A percentile compares a stretch with the other conserved stretches of the same genome.
Conservation (phyloP, 2,329 filamentous ascomycete genomes). For the Claviceps monticola region DNA sequence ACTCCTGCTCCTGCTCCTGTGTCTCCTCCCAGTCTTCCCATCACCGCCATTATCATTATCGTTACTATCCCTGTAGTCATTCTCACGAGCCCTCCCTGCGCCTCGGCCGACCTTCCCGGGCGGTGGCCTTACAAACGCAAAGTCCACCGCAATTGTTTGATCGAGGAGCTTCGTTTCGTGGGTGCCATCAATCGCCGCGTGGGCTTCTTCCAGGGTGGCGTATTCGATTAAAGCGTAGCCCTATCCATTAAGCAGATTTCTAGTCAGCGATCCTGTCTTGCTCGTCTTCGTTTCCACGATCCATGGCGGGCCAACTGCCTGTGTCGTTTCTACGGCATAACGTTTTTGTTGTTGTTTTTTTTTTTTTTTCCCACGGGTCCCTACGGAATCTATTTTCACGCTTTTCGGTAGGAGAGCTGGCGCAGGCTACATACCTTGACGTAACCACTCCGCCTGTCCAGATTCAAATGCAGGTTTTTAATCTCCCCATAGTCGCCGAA, state of each 20-base stretch:
- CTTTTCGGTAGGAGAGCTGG: no score
- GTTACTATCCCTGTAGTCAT: constrained; percentile 4
- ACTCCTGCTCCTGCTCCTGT: constrained; percentile 35
- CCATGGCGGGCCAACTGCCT: no score
- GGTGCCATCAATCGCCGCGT: constrained; percentile 70
- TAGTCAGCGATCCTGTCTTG: neutral
- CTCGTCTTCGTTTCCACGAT: no score
- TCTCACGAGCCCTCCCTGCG: constrained; percentile 20
- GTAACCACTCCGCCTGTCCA: constrained; percentile 71
- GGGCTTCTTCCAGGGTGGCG: constrained; percentile 62
- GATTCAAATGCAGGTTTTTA: constrained; percentile 73
- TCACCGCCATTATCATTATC: constrained; percentile 8
- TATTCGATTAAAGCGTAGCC: constrained; percentile 81
- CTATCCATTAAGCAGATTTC: constrained; percentile 25
- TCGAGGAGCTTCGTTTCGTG: constrained; percentile 66
- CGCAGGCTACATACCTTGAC: constrained; percentile 49
- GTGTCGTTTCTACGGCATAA: no score
- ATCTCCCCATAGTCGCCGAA: constrained; percentile 79
- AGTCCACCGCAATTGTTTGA: constrained; percentile 69
- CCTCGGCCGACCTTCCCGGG: constrained; percentile 34
- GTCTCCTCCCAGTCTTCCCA: constrained; percentile 16
- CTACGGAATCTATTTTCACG: neutral
- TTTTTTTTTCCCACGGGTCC: neutral
- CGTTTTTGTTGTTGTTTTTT: neutral
- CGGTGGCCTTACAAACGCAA: constrained; percentile 71